Percentiles rank a stretch among this genome's conserved stretches.
phyloP scores from a whole-genome alignment of 2,329 filamentous ascomycete genomes.

The Ceratocystis cacaofunesta region DNA sequence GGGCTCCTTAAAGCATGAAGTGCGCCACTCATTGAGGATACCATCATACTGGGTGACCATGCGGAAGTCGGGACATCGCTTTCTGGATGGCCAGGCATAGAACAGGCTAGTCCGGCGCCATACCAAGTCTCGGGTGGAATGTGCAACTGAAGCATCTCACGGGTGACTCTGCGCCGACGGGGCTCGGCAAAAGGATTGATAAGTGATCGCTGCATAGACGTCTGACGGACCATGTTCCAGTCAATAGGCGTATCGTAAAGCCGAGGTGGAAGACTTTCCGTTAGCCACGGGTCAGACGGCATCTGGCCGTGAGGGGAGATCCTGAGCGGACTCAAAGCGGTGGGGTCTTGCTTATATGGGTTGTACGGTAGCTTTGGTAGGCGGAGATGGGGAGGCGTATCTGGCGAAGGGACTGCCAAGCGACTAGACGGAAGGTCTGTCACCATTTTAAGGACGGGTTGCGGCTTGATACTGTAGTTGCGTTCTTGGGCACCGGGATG shows the following conservation, averaged over 20 bases:
- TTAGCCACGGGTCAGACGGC: slow-evolving; percentile 24
- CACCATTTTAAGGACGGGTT: not conserved
- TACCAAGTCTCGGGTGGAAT: slow-evolving; percentile 13
- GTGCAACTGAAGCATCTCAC: not conserved
- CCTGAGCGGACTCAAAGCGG: not conserved
- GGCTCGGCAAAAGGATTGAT: slow-evolving; percentile 11
- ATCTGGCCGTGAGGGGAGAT: not conserved
- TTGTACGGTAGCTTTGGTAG: slow-evolving; percentile 3
- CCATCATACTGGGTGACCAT: slow-evolving; percentile 1
- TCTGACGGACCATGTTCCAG: slow-evolving; percentile 11
- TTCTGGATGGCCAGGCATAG: not conserved
- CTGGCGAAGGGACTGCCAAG: not conserved
- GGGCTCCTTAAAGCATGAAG: not conserved
- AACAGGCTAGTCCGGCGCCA: not conserved
- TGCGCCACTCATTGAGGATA: not conserved
- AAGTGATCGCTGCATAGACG: slow-evolving; percentile 7
- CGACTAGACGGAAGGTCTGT: not conserved
- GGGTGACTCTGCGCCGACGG: not conserved
- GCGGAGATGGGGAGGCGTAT: not conserved
- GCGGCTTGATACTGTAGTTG: not conserved
- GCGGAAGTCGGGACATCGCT: not conserved
- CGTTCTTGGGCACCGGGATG: not conserved
- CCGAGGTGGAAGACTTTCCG: slow-evolving; percentile 14
- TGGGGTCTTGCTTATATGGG: slow-evolving; percentile 7
- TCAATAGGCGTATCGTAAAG: slow-evolving; percentile 6